Conservation (phyloP, 495 filamentous ascomycete species). For the Tuber magnatum region DNA sequence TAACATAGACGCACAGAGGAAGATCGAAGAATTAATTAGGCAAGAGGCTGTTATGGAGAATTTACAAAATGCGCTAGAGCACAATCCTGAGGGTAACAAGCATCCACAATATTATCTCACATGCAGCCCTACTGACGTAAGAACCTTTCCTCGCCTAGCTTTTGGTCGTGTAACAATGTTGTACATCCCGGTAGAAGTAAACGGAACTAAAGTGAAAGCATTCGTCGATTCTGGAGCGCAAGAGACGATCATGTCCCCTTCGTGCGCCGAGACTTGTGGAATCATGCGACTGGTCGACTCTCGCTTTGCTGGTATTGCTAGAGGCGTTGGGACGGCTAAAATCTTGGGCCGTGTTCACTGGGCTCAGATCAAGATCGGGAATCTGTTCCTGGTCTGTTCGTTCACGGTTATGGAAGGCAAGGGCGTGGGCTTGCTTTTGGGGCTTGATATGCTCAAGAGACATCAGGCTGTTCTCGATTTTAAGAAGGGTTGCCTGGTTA, state of each 20-base stretch:
- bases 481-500: conserved; percentile 65
- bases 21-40: conserved; percentile 93
- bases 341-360: conserved; percentile 93
- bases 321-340: conserved; percentile 85
- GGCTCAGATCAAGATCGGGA: conserved; percentile 86
- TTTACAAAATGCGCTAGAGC: conserved; percentile 86
- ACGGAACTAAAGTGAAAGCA: conserved; percentile 82
- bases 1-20: conserved; percentile 78
- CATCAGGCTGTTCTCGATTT: conserved; percentile 92
- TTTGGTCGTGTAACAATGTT: conserved; percentile 92
- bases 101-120: conserved; percentile 6
- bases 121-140: conserved; percentile 18
- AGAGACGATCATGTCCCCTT: conserved; percentile 96
- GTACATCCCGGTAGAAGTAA: conserved; percentile 93
- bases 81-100: conserved; percentile 82
- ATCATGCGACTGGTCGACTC: conserved; percentile 96
- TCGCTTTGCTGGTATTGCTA: conserved; percentile 82
- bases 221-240: conserved; percentile 97
- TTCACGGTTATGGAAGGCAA: conserved; percentile 99
- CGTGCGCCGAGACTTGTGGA: conserved; percentile 80
- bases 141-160: conserved; percentile 48
- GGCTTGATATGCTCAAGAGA: conserved; percentile 91
- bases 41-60: conserved; percentile 91
- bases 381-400: conserved; percentile 76
- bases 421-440: conserved; percentile 87